phyloP scores from a whole-genome alignment of 805 yeast species.

The Saccharomyces mikatae region DNA sequence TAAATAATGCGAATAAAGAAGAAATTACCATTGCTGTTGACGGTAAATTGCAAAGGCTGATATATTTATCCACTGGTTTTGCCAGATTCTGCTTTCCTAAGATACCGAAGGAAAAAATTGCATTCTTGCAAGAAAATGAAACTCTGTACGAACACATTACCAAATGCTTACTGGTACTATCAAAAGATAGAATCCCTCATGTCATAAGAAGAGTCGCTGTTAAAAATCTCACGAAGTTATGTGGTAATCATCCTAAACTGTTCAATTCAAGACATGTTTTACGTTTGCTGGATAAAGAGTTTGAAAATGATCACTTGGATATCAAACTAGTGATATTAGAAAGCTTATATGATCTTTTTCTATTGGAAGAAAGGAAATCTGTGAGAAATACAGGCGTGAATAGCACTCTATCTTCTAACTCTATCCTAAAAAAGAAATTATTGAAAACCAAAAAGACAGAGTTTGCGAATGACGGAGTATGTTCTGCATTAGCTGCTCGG shows the following conservation, averaged over 20 bases:
- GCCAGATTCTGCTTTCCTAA: constrained; percentile 54
- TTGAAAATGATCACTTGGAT: constrained; percentile 33
- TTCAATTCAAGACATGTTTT: constrained; percentile 52
- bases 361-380: constrained; percentile 45
- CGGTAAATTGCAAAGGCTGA: constrained; percentile 44
- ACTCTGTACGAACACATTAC: constrained; percentile 50
- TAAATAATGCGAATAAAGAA: constrained; percentile 25
- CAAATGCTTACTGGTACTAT: constrained; percentile 50
- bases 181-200: constrained; percentile 31
- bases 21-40: constrained; percentile 27
- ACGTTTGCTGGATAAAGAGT: constrained; percentile 43
- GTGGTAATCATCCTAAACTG: constrained; percentile 56
- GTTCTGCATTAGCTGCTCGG: constrained; percentile 63
- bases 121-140: constrained; percentile 36
- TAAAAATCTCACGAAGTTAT: constrained; percentile 49
- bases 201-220: constrained; percentile 44
- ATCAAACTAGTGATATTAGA: constrained; percentile 46
- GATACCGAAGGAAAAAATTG: constrained; percentile 36
- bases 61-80: constrained; percentile 60
- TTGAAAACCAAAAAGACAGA: constrained; percentile 33
- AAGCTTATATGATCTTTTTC: constrained; percentile 51
- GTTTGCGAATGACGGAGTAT: constrained; percentile 57
- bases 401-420: constrained; percentile 29
- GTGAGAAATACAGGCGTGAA: constrained; percentile 35
- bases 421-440: constrained; percentile 38